phyloP scores from a whole-genome alignment of 495 filamentous ascomycete genomes.

The Penicillium bialowiezense region DNA sequence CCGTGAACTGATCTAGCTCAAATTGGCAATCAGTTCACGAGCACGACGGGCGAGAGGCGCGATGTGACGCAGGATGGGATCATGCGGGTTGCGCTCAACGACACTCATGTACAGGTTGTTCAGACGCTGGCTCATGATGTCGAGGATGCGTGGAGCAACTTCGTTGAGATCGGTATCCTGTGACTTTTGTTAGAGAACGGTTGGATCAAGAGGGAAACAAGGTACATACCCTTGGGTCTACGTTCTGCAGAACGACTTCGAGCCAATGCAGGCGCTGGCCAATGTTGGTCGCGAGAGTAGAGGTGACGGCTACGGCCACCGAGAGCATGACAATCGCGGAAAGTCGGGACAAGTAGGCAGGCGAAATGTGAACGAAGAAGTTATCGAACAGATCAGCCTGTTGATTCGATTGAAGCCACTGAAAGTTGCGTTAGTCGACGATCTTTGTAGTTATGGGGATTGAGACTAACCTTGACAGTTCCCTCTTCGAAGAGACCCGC shows the following conservation, averaged over 20 bases:
- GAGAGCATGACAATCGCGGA: conserved; percentile 78
- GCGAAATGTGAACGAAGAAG: conserved; percentile 71
- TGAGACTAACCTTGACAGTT: conserved; percentile 54
- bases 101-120: conserved; percentile 69
- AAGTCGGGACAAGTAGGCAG: conserved; percentile 62
- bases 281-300: conserved; percentile 62
- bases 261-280: conserved; percentile 74
- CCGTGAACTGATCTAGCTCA: too few relatives aligned
- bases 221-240: conserved; percentile 48
- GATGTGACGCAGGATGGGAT: conserved; percentile 63
- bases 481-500: conserved; percentile 69
- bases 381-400: conserved; percentile 76
- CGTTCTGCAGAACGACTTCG: conserved; percentile 60
- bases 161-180: conserved; percentile 76
- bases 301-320: conserved; percentile 75
- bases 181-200: neutral
- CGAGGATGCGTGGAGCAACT: conserved; percentile 62
- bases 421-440: conserved; percentile 29
- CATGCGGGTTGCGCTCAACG: conserved; percentile 57
- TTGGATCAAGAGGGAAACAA: neutral
- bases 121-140: conserved; percentile 66
- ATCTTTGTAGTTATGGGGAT: neutral
- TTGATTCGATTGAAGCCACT: conserved; percentile 84
- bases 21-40: conserved; percentile 43
- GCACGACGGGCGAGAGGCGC: conserved; percentile 52